Base-by-base conservation (phyloP, 208 protist genomes). In the Leptomonas pyrrhocoris region DNA sequence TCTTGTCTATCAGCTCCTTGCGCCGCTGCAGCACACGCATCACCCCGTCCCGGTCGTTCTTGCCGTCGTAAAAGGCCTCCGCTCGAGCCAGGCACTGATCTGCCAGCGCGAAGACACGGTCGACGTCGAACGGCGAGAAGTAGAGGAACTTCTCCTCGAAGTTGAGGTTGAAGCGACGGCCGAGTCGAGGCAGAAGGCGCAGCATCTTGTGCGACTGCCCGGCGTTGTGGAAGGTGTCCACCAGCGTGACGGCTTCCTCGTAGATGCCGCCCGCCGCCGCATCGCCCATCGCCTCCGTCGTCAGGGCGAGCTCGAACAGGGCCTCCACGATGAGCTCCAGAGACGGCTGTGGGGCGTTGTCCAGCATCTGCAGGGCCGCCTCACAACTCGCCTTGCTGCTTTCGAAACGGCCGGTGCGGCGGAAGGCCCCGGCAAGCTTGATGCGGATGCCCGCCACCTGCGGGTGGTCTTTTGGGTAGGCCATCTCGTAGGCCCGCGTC, bases 71-170 rank as follows among this genome's bases (percentile, higher is more conserved):
- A 7, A 88, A 79, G 18, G 60, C 46, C 71, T 94, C 89, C 1
- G 92, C 92, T n/a, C 75, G 80, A 38, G 79, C 74, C 48, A 96
- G 73, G 67, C 86, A 94, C 73, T 96, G 88, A 53, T 96, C 92
- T 0, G 75, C 81, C 34, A 96, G 75, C 28, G 92, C 89, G 48
- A 94, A 94, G 25, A 86, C 88, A 50, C 92, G 89, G 62, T 96
- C 92, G 57, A 90, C 92, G 69, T 96, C 92, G 61, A 95, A 94
- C 3, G 92, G 92, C 6, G 85, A 92, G 73, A 88, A 96, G 73
- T 96, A 96, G 51, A 93, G 73, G 63, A 96, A 96, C 70, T 96
- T 96, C 49, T 92, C 73, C 74, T 96, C 89, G 55, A 76, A 84
- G 74, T 96, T 96, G 38, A 94, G 80, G 50, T 89, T 86, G 71